phyloP scores from a whole-genome alignment of 306 rosid genomes.

The Ormosia emarginata region DNA sequence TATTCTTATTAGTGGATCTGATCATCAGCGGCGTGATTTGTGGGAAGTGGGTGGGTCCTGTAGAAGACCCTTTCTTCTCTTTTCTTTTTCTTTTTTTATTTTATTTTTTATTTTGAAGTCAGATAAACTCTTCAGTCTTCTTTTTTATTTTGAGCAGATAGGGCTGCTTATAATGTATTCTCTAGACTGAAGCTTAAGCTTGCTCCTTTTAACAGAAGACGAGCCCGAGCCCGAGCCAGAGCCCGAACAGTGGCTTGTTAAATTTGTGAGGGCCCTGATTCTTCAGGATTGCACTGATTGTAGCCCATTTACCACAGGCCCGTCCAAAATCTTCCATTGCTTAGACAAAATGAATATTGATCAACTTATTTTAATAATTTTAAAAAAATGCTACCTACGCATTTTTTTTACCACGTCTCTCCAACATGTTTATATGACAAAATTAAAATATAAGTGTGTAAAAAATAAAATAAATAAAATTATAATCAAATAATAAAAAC shows the following conservation, averaged over 20 bases:
- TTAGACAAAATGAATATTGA: background rate
- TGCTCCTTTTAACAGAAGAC: background rate
- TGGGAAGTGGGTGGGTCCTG: conserved; percentile 23
- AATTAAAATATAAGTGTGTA: too few species aligned
- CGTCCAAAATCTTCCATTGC: background rate
- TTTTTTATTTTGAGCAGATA: background rate
- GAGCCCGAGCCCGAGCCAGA: background rate
- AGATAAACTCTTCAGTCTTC: background rate
- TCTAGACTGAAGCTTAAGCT: too few species aligned
- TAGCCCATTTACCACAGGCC: background rate
- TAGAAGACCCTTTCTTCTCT: background rate
- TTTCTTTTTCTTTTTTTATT: background rate
- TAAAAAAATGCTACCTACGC: too few species aligned
- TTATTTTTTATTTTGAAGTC: too few species aligned
- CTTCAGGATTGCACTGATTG: background rate
- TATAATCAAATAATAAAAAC: too few species aligned
- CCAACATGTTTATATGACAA: too few species aligned
- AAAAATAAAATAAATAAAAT: too few species aligned
- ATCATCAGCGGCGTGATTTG: conserved; percentile 32
- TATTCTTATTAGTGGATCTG: background rate
- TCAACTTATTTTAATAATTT: background rate
- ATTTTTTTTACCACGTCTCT: too few species aligned
- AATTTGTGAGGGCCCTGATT: background rate
- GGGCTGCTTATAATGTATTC: background rate
- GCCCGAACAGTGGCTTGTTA: background rate